A percentile compares a stretch with the other conserved stretches of the same genome.
These are phyloP conservation scores for Tolypocladium sp. DNA, from an alignment of 2,329 filamentous ascomycete genomes.

Conservation along the genomic window DNA sequence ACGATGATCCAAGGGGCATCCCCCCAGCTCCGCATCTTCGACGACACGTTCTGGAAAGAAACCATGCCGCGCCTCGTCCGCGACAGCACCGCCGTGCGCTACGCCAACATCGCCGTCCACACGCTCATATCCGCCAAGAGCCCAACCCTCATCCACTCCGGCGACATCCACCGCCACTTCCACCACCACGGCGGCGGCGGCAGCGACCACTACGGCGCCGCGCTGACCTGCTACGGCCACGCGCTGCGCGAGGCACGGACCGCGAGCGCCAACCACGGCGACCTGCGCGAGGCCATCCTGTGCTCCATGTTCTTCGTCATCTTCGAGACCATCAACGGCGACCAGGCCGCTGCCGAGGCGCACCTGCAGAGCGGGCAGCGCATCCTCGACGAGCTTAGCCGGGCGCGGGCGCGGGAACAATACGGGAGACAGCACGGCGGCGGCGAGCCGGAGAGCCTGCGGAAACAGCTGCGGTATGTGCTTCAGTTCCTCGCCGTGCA, in stretches of 20 bases:
- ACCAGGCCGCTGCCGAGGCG: constrained; percentile 20
- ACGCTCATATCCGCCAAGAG: constrained; percentile 18
- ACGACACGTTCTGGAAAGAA: constrained; percentile 23
- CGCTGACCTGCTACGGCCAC: constrained; percentile 21
- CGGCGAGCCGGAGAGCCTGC: constrained; percentile 2
- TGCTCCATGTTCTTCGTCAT: constrained; percentile 27
- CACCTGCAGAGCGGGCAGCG: constrained; percentile 27
- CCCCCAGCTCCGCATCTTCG: constrained; percentile 12
- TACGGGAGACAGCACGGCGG: neutral
- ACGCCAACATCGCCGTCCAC: constrained; percentile 27
- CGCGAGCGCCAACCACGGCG: constrained; percentile 7
- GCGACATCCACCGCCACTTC: neutral
- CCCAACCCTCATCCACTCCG: constrained; percentile 4
- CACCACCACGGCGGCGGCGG: neutral
- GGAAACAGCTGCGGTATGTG: constrained; percentile 9
- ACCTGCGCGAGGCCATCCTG: constrained; percentile 19
- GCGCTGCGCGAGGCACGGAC: constrained; percentile 19
- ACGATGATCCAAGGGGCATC: neutral
- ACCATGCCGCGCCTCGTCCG: constrained; percentile 23
- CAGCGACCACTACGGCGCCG: constrained; percentile 18
- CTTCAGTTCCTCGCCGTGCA: constrained; percentile 12
- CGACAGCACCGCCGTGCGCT: constrained; percentile 22
- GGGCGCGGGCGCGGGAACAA: neutral
- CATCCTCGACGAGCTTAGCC: constrained; percentile 24
- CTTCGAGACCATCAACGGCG: constrained; percentile 27